Evolutionary conservation across 192 early-diverging fungal species (phyloP), one percentile per base, ranked within the genome.

Genomic region (Allomyces macrogynus): DNA sequence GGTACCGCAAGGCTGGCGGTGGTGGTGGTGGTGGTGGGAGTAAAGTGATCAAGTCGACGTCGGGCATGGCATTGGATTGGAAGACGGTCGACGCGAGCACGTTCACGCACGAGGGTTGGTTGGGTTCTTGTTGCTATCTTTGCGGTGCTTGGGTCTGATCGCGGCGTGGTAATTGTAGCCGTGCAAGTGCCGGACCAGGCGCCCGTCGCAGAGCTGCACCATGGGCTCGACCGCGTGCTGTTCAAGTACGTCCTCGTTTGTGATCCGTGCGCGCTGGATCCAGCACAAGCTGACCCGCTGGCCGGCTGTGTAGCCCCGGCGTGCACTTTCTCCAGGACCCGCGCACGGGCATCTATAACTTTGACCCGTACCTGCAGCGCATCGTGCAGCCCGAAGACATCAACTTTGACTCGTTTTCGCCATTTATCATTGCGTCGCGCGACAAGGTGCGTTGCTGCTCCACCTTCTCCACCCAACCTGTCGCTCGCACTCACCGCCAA

Each of bases 291-390:
- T 14, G 9, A 54, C 54, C 27, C 23, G 40, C 24, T 42, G 7
- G 16, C 1, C 69, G 71, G 23, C 62, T 70, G 62, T 77, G 72
- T 64, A 91, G 86, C 54, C 85, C 89, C 4, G 91, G 90, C 23
- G 84, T 89, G 4, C 90, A 93, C 57, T 80, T 75, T 62, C 72
- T 96, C 20, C 81, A 88, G 70, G 89, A 93, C 72, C 80, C 88
- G 42, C 72, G 82, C 23, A 81, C 87, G 24, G 73, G 78, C 40
- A 80, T 84, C 0, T 91, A 75, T 74, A 90, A 90, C 67, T 96
- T 89, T 73, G 80, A 86, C 23, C 83, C 87, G 18, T 89, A 81
- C 67, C 79, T 96, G 22, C 78, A 87, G 61, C 71, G 85, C 60
- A 87, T 96, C 42, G 82, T 82, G 20, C 86, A 88, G 60, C 87